These are phyloP conservation scores for Teratosphaeria viscida DNA, from an alignment of 2,329 filamentous ascomycete genomes.

Conservation along the genomic window DNA sequence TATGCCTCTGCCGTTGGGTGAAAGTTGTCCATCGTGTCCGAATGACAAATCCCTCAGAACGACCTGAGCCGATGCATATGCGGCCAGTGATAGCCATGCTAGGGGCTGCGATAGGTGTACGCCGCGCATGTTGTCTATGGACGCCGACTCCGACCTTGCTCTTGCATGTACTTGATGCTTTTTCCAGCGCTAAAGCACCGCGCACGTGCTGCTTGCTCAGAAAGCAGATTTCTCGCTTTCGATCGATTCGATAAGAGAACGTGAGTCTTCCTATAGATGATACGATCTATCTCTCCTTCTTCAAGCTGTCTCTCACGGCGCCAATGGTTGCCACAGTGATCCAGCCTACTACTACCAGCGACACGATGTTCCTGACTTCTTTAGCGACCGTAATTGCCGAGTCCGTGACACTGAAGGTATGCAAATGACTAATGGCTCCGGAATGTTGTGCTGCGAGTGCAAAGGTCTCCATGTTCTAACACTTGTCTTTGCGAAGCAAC, in stretches of 20 bases:
- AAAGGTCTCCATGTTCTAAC: slow-evolving; percentile 23
- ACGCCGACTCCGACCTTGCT: background rate
- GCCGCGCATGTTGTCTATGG: background rate
- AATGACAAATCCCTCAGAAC: slow-evolving; percentile 50
- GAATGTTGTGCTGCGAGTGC: slow-evolving; percentile 22
- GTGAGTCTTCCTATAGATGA: background rate
- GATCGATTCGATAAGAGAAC: background rate
- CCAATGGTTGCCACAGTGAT: slow-evolving; percentile 18
- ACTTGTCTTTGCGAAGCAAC: background rate
- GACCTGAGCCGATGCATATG: slow-evolving; percentile 16
- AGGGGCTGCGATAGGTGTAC: background rate
- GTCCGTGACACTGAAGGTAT: slow-evolving; percentile 42
- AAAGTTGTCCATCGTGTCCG: slow-evolving; percentile 60
- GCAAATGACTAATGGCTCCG: slow-evolving; percentile 33
- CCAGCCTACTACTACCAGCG: slow-evolving; percentile 35
- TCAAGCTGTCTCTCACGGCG: slow-evolving; percentile 13
- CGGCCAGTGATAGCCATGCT: slow-evolving; percentile 9
- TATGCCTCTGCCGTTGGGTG: slow-evolving; percentile 46
- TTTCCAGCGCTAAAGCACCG: background rate
- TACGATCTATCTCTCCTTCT: slow-evolving; percentile 6
- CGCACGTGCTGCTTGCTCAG: background rate
- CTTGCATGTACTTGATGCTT: background rate
- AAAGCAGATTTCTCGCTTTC: background rate
- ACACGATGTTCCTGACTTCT: slow-evolving; percentile 41
- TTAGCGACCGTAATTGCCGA: slow-evolving; percentile 39